phyloP scores from a whole-genome alignment of 2,329 filamentous ascomycete genomes.

The Colletotrichum tanaceti region DNA sequence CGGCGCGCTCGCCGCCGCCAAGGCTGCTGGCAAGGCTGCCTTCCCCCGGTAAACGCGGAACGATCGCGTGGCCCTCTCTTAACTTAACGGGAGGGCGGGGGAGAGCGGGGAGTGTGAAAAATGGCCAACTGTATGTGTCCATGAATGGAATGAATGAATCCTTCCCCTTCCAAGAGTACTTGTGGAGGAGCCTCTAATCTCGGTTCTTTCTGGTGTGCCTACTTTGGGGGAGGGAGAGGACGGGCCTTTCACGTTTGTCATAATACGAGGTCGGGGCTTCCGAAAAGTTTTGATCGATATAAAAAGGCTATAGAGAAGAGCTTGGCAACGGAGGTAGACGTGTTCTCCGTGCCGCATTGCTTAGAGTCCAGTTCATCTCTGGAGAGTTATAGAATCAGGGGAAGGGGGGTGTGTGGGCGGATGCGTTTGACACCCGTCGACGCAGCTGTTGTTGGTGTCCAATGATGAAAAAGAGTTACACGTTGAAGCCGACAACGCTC shows the following conservation, averaged over 20 bases:
- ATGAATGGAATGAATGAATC: conserved; percentile 7
- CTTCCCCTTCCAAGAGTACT: not conserved
- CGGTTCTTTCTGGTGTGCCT: not conserved
- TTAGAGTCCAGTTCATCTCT: conserved; percentile 1
- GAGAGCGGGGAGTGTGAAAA: not conserved
- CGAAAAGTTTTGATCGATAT: conserved; percentile 19
- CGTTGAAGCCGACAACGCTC: not conserved
- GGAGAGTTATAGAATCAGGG: conserved; percentile 3
- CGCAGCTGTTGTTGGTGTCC: not conserved
- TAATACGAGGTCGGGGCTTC: conserved; percentile 11
- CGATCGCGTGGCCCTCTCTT: too few relatives aligned
- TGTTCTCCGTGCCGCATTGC: not conserved
- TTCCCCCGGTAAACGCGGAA: conserved; percentile 15
- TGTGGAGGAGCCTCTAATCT: not conserved
- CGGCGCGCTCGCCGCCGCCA: conserved; percentile 64
- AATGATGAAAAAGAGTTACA: conserved; percentile 4
- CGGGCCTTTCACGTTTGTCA: conserved; percentile 21
- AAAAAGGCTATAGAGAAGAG: conserved; percentile 17
- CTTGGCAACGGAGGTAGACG: too few relatives aligned
- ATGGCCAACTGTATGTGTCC: conserved; percentile 10
- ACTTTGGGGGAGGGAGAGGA: not conserved
- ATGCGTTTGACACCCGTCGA: not conserved
- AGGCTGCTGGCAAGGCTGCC: conserved; percentile 44
- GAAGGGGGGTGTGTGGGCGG: too few relatives aligned
- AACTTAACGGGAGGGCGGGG: too few relatives aligned